Percentiles rank a stretch among this genome's conserved stretches.
These are phyloP conservation scores for Alternaria ethzedia DNA, from an alignment of 2,329 filamentous ascomycete species.

Conservation along the genomic window DNA sequence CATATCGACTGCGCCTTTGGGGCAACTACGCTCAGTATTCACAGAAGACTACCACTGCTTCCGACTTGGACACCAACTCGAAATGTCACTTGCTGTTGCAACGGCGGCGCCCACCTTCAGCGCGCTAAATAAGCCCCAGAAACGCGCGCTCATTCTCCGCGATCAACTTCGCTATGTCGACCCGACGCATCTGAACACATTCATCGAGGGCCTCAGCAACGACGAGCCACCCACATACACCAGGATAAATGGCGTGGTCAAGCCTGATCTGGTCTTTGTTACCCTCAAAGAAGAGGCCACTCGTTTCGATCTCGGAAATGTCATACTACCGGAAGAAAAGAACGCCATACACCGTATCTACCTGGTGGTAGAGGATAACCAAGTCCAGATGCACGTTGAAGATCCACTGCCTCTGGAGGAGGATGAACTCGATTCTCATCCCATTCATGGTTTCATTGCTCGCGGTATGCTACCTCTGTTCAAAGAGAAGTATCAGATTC, in stretches of 20 bases:
- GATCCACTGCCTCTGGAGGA: conserved; percentile 26
- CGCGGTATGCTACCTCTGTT: conserved; percentile 31
- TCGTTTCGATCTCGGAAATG: conserved; percentile 40
- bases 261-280: conserved; percentile 29
- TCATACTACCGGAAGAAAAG: conserved; percentile 25
- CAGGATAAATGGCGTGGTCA: conserved; percentile 23
- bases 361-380: conserved; percentile 26
- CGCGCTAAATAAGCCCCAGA: conserved; percentile 35
- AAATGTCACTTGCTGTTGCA: conserved; percentile 5
- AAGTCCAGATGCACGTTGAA: conserved; percentile 26
- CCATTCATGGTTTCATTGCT: conserved; percentile 34
- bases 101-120: conserved; percentile 22
- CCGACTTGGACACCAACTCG: background rate
- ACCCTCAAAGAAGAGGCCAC: conserved; percentile 29
- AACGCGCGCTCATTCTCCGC: conserved; percentile 34
- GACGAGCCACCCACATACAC: conserved; percentile 41
- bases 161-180: conserved; percentile 36
- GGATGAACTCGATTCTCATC: conserved; percentile 17
- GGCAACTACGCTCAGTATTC: background rate
- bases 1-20: background rate
- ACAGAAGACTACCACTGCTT: background rate
- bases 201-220: conserved; percentile 30
- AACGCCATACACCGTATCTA: conserved; percentile 17
- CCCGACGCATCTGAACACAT: conserved; percentile 32
- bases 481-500: conserved; percentile 33